Evolutionary conservation across 2,329 filamentous ascomycete genomes (phyloP).

Genomic region (Calonectria pauciramosa): DNA sequence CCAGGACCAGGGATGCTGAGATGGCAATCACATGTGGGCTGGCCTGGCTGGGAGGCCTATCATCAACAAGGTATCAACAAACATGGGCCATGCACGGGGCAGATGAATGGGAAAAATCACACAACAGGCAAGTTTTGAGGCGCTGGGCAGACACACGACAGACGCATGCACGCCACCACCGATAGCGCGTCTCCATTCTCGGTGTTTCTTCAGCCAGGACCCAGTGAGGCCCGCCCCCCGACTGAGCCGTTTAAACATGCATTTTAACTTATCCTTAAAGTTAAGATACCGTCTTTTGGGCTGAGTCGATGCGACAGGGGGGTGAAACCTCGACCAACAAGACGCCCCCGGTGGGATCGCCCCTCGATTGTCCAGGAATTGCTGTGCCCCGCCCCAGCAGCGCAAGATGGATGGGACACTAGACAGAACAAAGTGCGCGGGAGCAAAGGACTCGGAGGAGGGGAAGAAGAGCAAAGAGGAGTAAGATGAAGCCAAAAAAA

Average conservation of each 20-base stretch:
- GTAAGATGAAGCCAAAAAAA: background rate
- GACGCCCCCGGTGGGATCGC: background rate
- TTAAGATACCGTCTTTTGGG: conserved; percentile 6
- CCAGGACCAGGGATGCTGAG: background rate
- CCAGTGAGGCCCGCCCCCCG: background rate
- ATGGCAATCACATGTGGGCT: conserved; percentile 17
- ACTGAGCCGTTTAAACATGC: conserved; percentile 3
- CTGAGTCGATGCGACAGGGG: background rate
- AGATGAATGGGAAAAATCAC: too few relatives aligned
- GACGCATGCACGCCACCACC: background rate
- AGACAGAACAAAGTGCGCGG: background rate
- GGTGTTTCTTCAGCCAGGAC: background rate
- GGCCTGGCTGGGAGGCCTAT: background rate
- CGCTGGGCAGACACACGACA: background rate
- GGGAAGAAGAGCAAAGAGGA: background rate
- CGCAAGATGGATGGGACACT: background rate
- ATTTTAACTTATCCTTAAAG: conserved; percentile 12
- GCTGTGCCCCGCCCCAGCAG: background rate
- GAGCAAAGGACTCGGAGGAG: background rate
- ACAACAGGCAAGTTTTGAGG: too few relatives aligned
- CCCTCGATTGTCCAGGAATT: conserved; percentile 1
- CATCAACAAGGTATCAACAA: background rate
- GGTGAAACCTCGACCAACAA: background rate
- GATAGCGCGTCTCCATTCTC: background rate
- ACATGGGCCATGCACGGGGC: too few relatives aligned